Percentiles rank a stretch among this genome's conserved stretches.
These are phyloP conservation scores for Pyrus hybrid DNA, from an alignment of 331 rosid genomes.

Conservation along the genomic window DNA sequence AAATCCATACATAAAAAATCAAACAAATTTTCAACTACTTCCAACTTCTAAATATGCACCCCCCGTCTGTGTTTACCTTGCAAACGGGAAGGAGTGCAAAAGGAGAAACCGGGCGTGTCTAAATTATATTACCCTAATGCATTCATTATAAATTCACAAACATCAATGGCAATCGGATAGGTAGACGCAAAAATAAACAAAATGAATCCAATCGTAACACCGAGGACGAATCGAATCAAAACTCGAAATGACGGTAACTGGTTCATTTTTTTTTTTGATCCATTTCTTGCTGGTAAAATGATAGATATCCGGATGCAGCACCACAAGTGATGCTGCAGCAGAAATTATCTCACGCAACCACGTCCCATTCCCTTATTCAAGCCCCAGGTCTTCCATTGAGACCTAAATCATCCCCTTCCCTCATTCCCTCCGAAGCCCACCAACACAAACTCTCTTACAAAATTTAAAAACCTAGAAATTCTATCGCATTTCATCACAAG, in stretches of 20 bases:
- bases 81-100: no score
- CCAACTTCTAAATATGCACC: no score
- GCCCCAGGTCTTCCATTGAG: constrained; percentile 29
- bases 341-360: constrained; percentile 18
- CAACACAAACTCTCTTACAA: constrained; percentile 22
- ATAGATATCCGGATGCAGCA: background rate
- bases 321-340: background rate
- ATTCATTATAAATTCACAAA: no score
- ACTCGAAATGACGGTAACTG: background rate
- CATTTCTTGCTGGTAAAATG: background rate
- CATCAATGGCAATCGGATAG: no score
- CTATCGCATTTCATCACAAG: constrained; percentile 6
- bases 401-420: constrained; percentile 15
- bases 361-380: constrained; percentile 25
- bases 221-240: background rate
- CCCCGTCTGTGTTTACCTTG: no score
- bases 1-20: no score
- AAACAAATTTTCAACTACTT: no score
- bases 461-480: constrained; percentile 13
- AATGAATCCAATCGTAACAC: background rate
- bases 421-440: constrained; percentile 13
- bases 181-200: background rate
- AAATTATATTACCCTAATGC: no score
- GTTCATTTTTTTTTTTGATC: background rate
- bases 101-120: no score